phyloP scores from a whole-genome alignment of 2,329 filamentous ascomycete species.

The Emergomyces orientalis region DNA sequence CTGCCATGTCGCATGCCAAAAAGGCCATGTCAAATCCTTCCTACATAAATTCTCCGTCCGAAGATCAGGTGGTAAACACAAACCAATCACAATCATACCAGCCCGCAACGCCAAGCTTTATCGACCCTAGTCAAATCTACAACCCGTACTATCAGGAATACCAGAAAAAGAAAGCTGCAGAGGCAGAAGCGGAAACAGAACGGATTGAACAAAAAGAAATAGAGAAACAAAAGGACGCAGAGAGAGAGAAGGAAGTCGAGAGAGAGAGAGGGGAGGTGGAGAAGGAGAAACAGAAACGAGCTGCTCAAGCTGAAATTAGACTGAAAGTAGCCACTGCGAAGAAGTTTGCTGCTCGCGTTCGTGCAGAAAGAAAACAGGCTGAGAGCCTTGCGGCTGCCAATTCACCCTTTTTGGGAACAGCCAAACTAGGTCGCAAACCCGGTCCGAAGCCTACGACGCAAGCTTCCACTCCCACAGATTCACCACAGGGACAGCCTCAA shows the following conservation, averaged over 20 bases:
- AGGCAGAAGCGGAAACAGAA: constrained; percentile 26
- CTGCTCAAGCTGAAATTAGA: constrained; percentile 13
- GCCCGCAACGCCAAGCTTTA: constrained; percentile 31
- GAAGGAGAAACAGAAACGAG: constrained; percentile 18
- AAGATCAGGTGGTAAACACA: background rate
- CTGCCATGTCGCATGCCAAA: background rate
- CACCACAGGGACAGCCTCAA: background rate
- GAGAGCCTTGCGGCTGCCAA: constrained; percentile 3
- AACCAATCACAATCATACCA: constrained; percentile 7
- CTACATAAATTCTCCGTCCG: background rate
- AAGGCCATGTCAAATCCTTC: background rate
- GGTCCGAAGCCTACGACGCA: constrained; percentile 4
- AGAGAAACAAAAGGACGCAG: constrained; percentile 20
- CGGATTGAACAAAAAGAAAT: background rate
- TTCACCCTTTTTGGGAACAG: background rate
- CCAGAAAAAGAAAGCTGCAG: constrained; percentile 32
- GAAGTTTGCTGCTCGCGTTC: constrained; percentile 6
- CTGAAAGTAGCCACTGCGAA: constrained; percentile 2
- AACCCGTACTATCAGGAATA: constrained; percentile 45
- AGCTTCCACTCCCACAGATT: background rate
- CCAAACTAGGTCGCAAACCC: background rate
- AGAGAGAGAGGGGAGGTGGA: constrained; percentile 10
- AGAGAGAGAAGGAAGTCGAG: constrained; percentile 7
- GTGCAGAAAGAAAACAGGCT: background rate
- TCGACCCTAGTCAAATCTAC: constrained; percentile 47